Conservation (phyloP, 2,329 filamentous ascomycete species). For the Nemania sp. region DNA sequence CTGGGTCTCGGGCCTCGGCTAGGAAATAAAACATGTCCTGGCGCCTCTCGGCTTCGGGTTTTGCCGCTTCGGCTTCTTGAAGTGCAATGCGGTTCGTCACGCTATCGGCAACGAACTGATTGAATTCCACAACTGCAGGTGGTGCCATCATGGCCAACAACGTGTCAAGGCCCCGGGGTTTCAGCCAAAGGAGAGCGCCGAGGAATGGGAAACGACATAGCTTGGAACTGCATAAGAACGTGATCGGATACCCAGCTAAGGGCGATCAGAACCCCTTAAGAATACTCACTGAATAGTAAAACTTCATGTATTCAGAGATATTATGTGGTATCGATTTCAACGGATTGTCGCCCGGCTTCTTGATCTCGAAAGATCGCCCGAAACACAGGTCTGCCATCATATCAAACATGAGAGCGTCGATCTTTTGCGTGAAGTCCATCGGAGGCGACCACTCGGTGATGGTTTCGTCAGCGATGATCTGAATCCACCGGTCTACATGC, state of each 20-base stretch:
- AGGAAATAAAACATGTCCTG: conserved; percentile 36
- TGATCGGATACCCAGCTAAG: no score
- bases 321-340: conserved; percentile 26
- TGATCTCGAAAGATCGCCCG: conserved; percentile 34
- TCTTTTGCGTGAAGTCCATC: conserved; percentile 21
- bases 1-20: conserved; percentile 25
- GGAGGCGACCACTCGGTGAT: conserved; percentile 23
- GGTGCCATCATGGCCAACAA: conserved; percentile 24
- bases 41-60: conserved; percentile 27
- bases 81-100: conserved; percentile 26
- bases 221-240: no score
- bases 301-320: conserved; percentile 26
- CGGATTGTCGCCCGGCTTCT: conserved; percentile 33
- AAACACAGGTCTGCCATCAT: conserved; percentile 35
- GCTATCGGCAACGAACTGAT: conserved; percentile 27
- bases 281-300: conserved; percentile 30
- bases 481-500: conserved; percentile 32
- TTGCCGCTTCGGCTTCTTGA: conserved; percentile 20
- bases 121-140: conserved; percentile 17
- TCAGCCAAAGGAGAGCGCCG: conserved; percentile 23
- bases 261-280: no score
- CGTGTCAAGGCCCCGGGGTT: conserved; percentile 28
- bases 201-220: conserved; percentile 25
- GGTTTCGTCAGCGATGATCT: conserved; percentile 17
- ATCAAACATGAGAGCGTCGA: conserved; percentile 29